Conservation (phyloP, 306 rosid species). For the Abrus pulchellus region DNA sequence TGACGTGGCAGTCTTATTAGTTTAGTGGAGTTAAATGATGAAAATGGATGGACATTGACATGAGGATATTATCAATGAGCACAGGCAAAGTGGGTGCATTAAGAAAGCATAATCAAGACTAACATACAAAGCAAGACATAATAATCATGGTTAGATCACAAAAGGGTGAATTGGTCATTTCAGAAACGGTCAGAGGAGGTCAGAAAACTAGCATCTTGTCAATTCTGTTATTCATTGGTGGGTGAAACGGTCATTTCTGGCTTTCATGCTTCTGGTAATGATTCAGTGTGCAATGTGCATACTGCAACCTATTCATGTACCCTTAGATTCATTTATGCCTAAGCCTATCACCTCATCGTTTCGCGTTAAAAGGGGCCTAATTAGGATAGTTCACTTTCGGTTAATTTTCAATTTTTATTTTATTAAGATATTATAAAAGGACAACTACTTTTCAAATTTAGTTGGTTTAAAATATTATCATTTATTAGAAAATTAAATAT, state of each 20-base stretch:
- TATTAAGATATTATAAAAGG: no score
- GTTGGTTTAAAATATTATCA: no score
- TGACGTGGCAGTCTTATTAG: constrained; percentile 9
- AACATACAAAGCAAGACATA: constrained; percentile 43
- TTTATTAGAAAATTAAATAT: no score
- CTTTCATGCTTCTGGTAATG: neutral
- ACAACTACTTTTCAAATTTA: no score
- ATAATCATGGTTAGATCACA: constrained; percentile 39
- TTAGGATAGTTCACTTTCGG: neutral
- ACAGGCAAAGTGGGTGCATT: constrained; percentile 51
- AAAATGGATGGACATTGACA: constrained; percentile 48
- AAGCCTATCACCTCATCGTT: neutral
- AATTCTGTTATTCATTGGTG: constrained; percentile 40
- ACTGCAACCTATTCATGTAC: neutral
- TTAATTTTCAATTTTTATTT: no score
- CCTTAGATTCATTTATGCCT: neutral
- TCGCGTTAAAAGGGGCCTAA: neutral
- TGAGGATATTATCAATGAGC: constrained; percentile 43
- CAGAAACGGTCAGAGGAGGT: constrained; percentile 49
- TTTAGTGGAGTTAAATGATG: constrained; percentile 46
- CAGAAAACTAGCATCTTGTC: constrained; percentile 29
- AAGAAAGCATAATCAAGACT: constrained; percentile 51
- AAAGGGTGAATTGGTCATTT: constrained; percentile 50
- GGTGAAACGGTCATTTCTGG: constrained; percentile 45
- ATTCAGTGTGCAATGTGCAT: neutral